A percentile compares a stretch with the other conserved stretches of the same genome.
Conservation (phyloP, 345 rosid species). For the Bretschneidera sinensis region DNA sequence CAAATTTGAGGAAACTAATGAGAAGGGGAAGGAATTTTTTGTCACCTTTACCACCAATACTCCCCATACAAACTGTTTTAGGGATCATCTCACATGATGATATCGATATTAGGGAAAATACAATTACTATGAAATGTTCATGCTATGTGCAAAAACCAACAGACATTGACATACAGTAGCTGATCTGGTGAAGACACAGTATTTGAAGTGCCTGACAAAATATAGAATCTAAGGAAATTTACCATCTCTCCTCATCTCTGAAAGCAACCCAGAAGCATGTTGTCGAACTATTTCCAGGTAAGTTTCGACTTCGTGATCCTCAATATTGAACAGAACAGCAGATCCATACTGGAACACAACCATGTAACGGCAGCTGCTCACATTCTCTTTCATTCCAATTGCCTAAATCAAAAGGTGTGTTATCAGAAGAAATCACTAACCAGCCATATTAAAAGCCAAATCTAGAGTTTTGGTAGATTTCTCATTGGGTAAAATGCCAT, state of each 20-base stretch:
- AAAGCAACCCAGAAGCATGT: conserved; percentile 77
- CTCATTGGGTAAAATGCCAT: neutral
- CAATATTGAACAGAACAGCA: conserved; percentile 81
- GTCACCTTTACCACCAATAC: too few relatives aligned
- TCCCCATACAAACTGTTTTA: too few relatives aligned
- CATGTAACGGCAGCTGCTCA: conserved; percentile 52
- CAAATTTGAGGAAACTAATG: neutral
- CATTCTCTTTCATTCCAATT: conserved; percentile 38
- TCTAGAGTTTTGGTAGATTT: neutral
- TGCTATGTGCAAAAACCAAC: neutral
- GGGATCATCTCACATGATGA: too few relatives aligned
- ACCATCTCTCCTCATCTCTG: conserved; percentile 87
- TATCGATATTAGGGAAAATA: neutral
- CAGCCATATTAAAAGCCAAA: conserved; percentile 4
- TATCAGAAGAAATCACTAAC: neutral
- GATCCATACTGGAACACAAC: conserved; percentile 93
- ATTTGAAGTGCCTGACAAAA: neutral
- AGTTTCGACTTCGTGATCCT: conserved; percentile 60
- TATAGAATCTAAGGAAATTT: conserved; percentile 1
- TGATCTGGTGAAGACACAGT: neutral
- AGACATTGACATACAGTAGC: neutral
- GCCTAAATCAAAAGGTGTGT: conserved; percentile 29
- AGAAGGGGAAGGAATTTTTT: neutral
- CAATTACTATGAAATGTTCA: too few relatives aligned
- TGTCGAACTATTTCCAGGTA: conserved; percentile 58